Evolutionary conservation across 225 moss, liverwort and hornwort genomes (phyloP).

Genomic region (Neckera pumila): DNA sequence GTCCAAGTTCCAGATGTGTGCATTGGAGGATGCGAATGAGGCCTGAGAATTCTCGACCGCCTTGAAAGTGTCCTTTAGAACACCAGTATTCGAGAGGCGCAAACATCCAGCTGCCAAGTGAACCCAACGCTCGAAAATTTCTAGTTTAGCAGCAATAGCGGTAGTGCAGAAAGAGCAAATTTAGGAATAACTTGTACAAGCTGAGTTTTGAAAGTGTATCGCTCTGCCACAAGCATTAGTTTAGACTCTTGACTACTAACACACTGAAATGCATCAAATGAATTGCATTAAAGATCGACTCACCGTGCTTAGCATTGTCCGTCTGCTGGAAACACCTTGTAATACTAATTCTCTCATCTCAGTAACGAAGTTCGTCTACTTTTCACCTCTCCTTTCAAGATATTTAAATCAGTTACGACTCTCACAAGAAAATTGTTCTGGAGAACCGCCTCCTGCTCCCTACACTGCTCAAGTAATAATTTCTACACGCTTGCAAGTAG

Average conservation of each 20-base stretch:
- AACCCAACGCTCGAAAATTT: not conserved
- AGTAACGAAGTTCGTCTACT: not conserved
- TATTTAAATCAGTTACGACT: not conserved
- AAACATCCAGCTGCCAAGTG: not conserved
- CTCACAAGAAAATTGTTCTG: not conserved
- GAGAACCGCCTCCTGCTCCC: not conserved
- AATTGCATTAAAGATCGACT: not conserved
- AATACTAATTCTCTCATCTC: not conserved
- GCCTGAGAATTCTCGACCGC: not conserved
- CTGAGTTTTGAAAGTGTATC: not conserved
- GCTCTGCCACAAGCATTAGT: not conserved
- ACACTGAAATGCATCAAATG: not conserved
- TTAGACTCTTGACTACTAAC: not conserved
- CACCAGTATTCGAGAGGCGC: not conserved
- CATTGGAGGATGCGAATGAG: not conserved
- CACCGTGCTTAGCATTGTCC: not conserved
- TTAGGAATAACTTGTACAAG: not conserved
- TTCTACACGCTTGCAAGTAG: slow-evolving; percentile 1
- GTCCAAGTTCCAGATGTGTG: not conserved
- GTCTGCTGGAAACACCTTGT: not conserved
- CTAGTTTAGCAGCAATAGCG: not conserved
- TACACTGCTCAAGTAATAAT: not conserved
- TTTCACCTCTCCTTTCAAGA: not conserved
- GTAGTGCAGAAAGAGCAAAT: not conserved
- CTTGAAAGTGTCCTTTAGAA: not conserved